Base-by-base conservation (phyloP, 257 asterid species). In the Thymus mandschuricus region DNA sequence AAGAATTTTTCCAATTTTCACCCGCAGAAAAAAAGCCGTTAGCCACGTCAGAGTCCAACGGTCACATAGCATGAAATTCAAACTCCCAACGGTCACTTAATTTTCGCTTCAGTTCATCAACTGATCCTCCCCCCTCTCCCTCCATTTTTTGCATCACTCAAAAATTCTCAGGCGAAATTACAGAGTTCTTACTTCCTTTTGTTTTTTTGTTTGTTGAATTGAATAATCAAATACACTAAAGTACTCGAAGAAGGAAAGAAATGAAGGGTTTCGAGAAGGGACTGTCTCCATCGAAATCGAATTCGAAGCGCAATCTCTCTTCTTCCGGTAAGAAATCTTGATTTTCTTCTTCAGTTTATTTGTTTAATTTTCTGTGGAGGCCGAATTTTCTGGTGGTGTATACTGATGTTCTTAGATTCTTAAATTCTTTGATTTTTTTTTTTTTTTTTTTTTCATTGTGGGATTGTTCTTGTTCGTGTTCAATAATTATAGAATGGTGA, bases 191-290 rank as follows among this genome's bases (percentile, higher is more conserved):
- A 34, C 6, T 68, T 21, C 0, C 55, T 6, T 12, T 28, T 72
- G 31, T 15, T 6, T 12, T 28, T 72, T 41, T 15, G 2, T 13
- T 59, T 15, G 54, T 38, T 38, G 7, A 5, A 38, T 49, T 52
- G 60, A 56, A 74, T 21, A 31, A 60, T n/a, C 57, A 54, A 49
- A 10, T 3, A 27, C 29, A 11, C 60, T 9, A 1, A 60, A 78
- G 10, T 9, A 58, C 29, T 38, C 40, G 78, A 76, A 76, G 50
- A 69, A 65, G 29, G 60, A 60, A 12, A n/a, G 66, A 68, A 60
- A 85, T 85, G 87, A 83, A 81, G 57, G 58, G 79, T 48, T 72
- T 72, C 38, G 64, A 67, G 34, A 80, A 78, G 75, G 86, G 83
- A 7, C 38, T 54, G 27, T 68, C 79, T 45, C 68, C 87, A 60